Percentiles rank a stretch among this genome's conserved stretches.
phyloP scores from a whole-genome alignment of 192 early-diverging fungal species.

The Obelidium mucronatum region DNA sequence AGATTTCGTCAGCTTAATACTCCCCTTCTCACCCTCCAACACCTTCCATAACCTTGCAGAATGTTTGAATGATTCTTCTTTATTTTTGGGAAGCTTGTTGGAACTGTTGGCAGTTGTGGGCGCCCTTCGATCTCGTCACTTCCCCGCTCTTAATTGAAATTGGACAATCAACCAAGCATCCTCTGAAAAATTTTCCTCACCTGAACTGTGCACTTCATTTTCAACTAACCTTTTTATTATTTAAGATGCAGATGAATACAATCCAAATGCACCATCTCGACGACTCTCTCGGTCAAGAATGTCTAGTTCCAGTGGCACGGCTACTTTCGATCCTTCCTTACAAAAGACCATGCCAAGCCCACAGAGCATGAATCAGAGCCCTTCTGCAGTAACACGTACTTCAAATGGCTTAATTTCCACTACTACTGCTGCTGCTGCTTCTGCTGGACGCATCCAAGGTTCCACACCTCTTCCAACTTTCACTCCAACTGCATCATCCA shows the following conservation, averaged over 20 bases:
- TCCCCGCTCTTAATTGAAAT: background rate
- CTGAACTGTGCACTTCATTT: background rate
- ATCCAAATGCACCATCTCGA: no score
- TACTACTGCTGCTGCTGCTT: no score
- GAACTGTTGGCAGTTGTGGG: background rate
- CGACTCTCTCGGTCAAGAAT: background rate
- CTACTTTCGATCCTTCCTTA: background rate
- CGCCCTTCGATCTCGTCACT: background rate
- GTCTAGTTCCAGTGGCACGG: background rate
- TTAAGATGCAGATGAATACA: background rate
- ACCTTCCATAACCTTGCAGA: no score
- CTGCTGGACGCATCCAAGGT: background rate
- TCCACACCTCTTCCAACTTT: background rate
- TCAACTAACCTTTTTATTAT: no score
- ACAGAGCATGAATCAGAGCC: slow-evolving; percentile 3
- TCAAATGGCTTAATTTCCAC: no score
- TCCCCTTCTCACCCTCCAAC: no score
- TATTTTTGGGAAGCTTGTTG: background rate
- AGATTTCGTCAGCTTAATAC: no score
- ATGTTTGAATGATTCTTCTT: no score
- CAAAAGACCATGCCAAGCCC: slow-evolving; percentile 7
- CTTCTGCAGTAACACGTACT: background rate
- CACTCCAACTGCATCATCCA: background rate
- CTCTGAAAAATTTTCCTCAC: background rate
- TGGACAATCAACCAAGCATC: background rate